Conservation (phyloP, 768 basidiomycete species). For the Psilocybe cubensis region DNA sequence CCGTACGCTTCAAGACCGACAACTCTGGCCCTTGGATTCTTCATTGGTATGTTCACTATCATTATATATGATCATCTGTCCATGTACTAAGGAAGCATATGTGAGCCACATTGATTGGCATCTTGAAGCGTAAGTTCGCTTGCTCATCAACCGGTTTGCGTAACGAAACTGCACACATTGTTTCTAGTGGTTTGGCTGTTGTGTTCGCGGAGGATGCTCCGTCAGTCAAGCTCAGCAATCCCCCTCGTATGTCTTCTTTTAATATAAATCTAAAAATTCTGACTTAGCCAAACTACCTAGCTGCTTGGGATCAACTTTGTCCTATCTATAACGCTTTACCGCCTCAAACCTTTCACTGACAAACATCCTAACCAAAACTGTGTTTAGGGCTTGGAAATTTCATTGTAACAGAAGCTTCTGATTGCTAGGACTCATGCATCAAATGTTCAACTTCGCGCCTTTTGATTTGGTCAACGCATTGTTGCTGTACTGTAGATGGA, state of each 20-base stretch:
- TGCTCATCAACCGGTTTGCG: neutral
- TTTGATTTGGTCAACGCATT: too few relatives aligned
- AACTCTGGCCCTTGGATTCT: constrained; percentile 62
- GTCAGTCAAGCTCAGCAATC: constrained; percentile 19
- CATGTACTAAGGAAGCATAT: neutral
- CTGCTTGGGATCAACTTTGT: constrained; percentile 38
- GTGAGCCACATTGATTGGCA: constrained; percentile 51
- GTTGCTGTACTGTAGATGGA: too few relatives aligned
- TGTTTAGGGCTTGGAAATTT: too few relatives aligned
- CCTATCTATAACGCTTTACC: constrained; percentile 30
- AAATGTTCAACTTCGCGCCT: too few relatives aligned
- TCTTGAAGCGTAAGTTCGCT: constrained; percentile 36
- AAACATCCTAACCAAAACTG: too few relatives aligned
- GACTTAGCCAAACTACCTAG: constrained; percentile 12
- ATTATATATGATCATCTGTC: neutral
- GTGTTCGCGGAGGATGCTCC: constrained; percentile 38
- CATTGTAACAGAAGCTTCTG: too few relatives aligned
- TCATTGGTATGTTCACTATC: constrained; percentile 36
- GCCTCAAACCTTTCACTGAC: constrained; percentile 11
- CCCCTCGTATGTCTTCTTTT: constrained; percentile 23
- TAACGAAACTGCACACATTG: neutral
- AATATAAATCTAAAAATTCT: neutral
- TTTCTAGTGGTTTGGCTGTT: constrained; percentile 31
- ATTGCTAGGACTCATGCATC: too few relatives aligned
- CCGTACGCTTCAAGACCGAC: constrained; percentile 63